phyloP scores from a whole-genome alignment of 2,329 filamentous ascomycete species.

The Zalaria sp. region DNA sequence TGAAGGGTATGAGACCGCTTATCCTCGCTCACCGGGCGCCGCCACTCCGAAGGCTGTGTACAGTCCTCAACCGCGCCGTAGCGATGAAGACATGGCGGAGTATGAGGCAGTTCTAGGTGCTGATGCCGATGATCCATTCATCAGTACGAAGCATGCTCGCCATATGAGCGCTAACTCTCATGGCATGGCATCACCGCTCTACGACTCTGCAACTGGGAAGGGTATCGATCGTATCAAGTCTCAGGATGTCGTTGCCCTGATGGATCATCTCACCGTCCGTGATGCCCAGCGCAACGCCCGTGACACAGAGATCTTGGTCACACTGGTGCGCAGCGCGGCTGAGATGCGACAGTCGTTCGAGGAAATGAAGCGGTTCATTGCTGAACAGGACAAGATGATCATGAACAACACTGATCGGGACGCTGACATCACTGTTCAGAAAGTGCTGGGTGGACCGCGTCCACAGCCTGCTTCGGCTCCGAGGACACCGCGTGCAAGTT shows the following conservation, averaged over 20 bases:
- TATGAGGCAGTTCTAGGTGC: constrained; percentile 28
- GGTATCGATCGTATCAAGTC: constrained; percentile 88
- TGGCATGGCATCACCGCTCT: constrained; percentile 77
- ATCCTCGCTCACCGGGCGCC: constrained; percentile 7
- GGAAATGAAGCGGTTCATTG: constrained; percentile 84
- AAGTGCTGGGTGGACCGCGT: constrained; percentile 70
- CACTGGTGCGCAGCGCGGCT: constrained; percentile 80
- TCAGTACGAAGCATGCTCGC: constrained; percentile 42
- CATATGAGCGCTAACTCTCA: constrained; percentile 83
- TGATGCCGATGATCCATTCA: constrained; percentile 49
- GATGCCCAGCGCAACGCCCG: constrained; percentile 92
- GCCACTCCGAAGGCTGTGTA: constrained; percentile 1
- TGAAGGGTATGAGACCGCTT: constrained; percentile 7
- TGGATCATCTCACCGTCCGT: constrained; percentile 96
- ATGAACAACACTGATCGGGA: constrained; percentile 78
- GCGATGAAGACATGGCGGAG: constrained; percentile 3
- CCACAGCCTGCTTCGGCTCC: constrained; percentile 58
- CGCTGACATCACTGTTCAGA: constrained; percentile 72
- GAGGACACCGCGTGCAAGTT: constrained; percentile 34
- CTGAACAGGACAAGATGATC: constrained; percentile 78
- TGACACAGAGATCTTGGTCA: constrained; percentile 91
- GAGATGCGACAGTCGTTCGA: constrained; percentile 97
- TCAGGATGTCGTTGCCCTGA: constrained; percentile 89
- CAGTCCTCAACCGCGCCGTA: neutral
- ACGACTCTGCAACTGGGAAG: constrained; percentile 75